Evolutionary conservation across 2,329 filamentous ascomycete genomes (phyloP).

Genomic region (Ustulina deusta): DNA sequence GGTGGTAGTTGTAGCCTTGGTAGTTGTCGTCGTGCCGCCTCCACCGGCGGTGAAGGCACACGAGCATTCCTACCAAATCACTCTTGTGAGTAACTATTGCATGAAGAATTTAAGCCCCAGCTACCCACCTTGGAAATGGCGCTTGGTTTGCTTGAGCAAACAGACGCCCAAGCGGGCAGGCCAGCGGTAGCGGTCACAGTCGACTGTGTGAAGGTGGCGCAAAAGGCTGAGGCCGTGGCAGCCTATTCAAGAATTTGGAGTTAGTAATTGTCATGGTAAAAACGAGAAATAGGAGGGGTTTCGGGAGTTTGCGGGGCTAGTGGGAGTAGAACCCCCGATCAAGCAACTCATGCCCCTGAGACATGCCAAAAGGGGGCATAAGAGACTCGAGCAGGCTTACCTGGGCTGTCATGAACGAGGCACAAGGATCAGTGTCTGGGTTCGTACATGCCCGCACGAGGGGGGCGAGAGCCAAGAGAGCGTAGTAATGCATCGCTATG

Average conservation of each 20-base stretch:
- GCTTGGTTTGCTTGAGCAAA: constrained; percentile 47
- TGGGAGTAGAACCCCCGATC: neutral
- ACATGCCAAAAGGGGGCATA: neutral
- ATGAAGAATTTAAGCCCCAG: neutral
- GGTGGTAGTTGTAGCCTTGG: constrained; percentile 34
- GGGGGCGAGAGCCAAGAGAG: constrained; percentile 33
- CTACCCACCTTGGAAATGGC: constrained; percentile 44
- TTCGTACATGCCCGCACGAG: constrained; percentile 45
- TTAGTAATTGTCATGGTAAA: neutral
- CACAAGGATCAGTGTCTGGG: constrained; percentile 49
- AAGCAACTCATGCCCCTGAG: neutral
- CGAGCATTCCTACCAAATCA: constrained; percentile 43
- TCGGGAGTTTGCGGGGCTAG: neutral
- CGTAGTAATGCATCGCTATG: constrained; percentile 31
- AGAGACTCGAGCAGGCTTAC: neutral
- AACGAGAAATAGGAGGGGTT: neutral
- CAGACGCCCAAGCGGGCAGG: constrained; percentile 44
- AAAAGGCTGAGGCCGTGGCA: constrained; percentile 51
- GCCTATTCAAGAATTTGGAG: neutral
- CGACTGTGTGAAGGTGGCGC: constrained; percentile 51
- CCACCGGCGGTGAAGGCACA: constrained; percentile 47
- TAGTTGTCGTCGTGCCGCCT: constrained; percentile 37
- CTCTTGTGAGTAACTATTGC: constrained; percentile 9
- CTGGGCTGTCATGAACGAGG: constrained; percentile 51
- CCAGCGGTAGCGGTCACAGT: constrained; percentile 46